Percentiles rank a stretch among this genome's conserved stretches.
Evolutionary conservation across 371 early-diverging fungal genomes (phyloP).

Genomic region (Mucor ambiguus): DNA sequence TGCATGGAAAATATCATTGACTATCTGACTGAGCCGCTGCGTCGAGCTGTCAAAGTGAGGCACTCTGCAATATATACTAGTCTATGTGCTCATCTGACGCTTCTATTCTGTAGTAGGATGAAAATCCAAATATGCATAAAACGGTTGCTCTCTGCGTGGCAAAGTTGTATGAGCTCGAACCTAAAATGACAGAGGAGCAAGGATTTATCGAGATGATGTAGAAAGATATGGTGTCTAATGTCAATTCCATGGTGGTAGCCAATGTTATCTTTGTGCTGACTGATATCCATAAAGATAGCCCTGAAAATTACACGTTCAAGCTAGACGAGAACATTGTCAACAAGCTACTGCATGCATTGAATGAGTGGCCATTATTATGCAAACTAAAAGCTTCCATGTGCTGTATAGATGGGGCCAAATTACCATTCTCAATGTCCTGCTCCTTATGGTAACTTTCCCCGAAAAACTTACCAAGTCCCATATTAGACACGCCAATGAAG

Average conservation of each 20-base stretch:
- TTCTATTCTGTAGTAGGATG: constrained; percentile 5
- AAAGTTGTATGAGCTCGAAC: constrained; percentile 85
- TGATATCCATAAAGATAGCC: constrained; percentile 88
- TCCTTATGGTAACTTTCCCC: too few species aligned
- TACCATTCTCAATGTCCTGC: constrained; percentile 87
- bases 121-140: constrained; percentile 28
- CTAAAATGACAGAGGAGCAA: constrained; percentile 72
- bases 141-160: constrained; percentile 59
- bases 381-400: too few species aligned
- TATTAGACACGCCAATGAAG: constrained; percentile 88
- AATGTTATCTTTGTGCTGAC: constrained; percentile 94
- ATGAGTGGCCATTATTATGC: too few species aligned
- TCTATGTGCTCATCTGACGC: too few species aligned
- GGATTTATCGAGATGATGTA: constrained; percentile 85
- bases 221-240: constrained; percentile 87
- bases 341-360: constrained; percentile 91
- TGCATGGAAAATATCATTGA: constrained; percentile 95
- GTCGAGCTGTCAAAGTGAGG: constrained; percentile 67
- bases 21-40: constrained; percentile 79
- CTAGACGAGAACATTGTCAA: constrained; percentile 79
- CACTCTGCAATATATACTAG: too few species aligned
- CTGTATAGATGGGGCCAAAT: constrained; percentile 93
- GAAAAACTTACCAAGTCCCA: background rate
- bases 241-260: constrained; percentile 95
- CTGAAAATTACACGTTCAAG: constrained; percentile 74